Evolutionary conservation across 1,284 basidiomycete genomes (phyloP), one percentile per base, ranked within the genome.

Genomic region (Garcileccinum viscosum): DNA sequence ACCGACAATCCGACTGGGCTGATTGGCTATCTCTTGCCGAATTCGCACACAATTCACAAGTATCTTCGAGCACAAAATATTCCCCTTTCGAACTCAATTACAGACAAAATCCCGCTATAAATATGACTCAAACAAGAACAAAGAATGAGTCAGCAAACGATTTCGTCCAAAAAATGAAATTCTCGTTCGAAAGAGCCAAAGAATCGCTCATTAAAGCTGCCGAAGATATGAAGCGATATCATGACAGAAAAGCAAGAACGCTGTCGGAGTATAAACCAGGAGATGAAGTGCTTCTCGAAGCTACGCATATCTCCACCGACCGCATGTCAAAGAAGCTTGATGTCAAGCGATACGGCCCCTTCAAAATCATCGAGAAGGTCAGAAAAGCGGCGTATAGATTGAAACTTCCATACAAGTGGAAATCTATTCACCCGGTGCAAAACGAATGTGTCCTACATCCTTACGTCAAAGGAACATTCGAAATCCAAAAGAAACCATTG

Each of bases 111-210:
- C 42, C 11, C 8, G 14, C 11, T n/a, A 12, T 44, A 0, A 44
- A 19, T 0, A n/a, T 12, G 0, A 44, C 22, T 0, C 42, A 44
- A 6, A 44, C 22, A 12, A 44, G 14, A 44, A n/a, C 22, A 5
- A 0, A 5, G 1, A 44, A 44, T 6, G 2, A 11, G 1, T 12
- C 42, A 1, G 42, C 42, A 0, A 3, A 9, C 2, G 22, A 44
- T 4, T 44, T 44, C 2, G 11, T 44, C 22, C 5, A 44, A n/a
- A 12, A 1, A 4, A 44, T 44, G 42, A 44, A n/a, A n/a, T n/a
- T n/a, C n/a, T n/a, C n/a, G n/a, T n/a, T n/a, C n/a, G n/a, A n/a
- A n/a, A n/a, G n/a, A n/a, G n/a, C n/a, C n/a, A n/a, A n/a, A 44
- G 42, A 44, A 44, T n/a, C 22, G 5, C 42, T 44, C 9, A 3